These are phyloP conservation scores for Linum tenue DNA, from an alignment of 345 rosid species.

Conservation along the genomic window DNA sequence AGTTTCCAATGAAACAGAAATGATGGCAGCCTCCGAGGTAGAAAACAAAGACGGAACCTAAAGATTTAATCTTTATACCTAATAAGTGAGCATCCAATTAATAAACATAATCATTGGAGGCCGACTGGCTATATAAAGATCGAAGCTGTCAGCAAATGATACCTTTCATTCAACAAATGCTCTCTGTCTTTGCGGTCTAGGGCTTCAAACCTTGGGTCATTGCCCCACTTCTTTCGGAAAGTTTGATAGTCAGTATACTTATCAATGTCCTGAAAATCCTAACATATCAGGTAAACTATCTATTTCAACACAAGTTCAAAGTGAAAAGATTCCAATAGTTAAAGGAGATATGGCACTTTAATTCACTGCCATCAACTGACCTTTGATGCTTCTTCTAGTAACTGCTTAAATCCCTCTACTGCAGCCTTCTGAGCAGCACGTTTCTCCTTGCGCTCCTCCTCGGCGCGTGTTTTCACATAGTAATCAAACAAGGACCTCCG, in stretches of 20 bases:
- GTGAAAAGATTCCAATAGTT: constrained; percentile 2
- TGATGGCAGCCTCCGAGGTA: too few relatives aligned
- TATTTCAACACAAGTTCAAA: constrained; percentile 15
- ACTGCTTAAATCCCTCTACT: constrained; percentile 77
- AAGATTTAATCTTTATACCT: too few relatives aligned
- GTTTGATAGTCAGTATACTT: constrained; percentile 62
- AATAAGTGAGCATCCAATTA: too few relatives aligned
- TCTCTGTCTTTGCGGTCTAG: constrained; percentile 85
- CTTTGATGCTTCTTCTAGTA: constrained; percentile 68
- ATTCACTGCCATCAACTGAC: constrained; percentile 24
- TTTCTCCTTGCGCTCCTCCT: constrained; percentile 93
- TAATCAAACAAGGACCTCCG: constrained; percentile 90
- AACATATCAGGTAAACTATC: constrained; percentile 15
- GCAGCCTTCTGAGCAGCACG: constrained; percentile 98
- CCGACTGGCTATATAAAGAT: not conserved
- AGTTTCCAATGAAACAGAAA: too few relatives aligned
- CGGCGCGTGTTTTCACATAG: constrained; percentile 95
- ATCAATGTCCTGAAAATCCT: constrained; percentile 64
- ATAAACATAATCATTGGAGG: not conserved
- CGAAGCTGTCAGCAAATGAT: constrained; percentile 13
- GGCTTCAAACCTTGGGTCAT: constrained; percentile 72
- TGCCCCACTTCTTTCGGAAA: constrained; percentile 82
- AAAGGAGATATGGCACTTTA: constrained; percentile 7
- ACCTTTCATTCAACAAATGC: constrained; percentile 81
- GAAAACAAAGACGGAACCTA: too few relatives aligned